These are phyloP conservation scores for Epichloe coenophiala DNA, from an alignment of 2,329 filamentous ascomycete genomes.

Conservation along the genomic window DNA sequence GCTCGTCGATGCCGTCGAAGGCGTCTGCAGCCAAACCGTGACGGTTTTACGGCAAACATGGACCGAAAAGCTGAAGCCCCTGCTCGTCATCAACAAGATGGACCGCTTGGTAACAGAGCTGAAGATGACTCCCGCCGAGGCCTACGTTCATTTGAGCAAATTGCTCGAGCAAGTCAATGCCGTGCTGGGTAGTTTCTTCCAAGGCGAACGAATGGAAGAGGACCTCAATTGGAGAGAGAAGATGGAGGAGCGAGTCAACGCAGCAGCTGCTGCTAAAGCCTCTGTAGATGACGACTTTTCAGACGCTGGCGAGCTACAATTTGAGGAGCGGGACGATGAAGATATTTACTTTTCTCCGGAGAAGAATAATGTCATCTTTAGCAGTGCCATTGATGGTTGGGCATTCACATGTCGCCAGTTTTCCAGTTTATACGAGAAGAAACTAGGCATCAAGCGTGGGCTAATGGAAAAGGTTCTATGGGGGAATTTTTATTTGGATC, in stretches of 20 bases:
- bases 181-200: conserved; percentile 92
- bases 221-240: conserved; percentile 90
- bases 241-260: conserved; percentile 74
- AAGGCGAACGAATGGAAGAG: conserved; percentile 96
- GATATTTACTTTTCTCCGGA: conserved; percentile 97
- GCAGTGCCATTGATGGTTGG: conserved; percentile 97
- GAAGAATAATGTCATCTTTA: conserved; percentile 98
- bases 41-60: conserved; percentile 91
- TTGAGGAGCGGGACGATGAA: conserved; percentile 86
- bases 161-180: conserved; percentile 93
- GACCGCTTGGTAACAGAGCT: conserved; percentile 88
- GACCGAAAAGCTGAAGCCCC: conserved; percentile 87
- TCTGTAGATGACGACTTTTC: conserved; percentile 33
- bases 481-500: conserved; percentile 93
- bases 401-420: conserved; percentile 95
- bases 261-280: conserved; percentile 52
- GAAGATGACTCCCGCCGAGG: conserved; percentile 82
- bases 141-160: conserved; percentile 78
- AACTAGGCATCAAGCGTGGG: conserved; percentile 82
- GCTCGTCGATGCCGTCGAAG: conserved; percentile 90
- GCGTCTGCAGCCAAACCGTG: conserved; percentile 96
- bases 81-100: conserved; percentile 97
- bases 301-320: conserved; percentile 50
- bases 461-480: conserved; percentile 87
- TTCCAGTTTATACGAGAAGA: conserved; percentile 86